Percentiles rank a stretch among this genome's conserved stretches.
These are phyloP conservation scores for Prunus mira DNA, from an alignment of 306 rosid species.

Conservation along the genomic window DNA sequence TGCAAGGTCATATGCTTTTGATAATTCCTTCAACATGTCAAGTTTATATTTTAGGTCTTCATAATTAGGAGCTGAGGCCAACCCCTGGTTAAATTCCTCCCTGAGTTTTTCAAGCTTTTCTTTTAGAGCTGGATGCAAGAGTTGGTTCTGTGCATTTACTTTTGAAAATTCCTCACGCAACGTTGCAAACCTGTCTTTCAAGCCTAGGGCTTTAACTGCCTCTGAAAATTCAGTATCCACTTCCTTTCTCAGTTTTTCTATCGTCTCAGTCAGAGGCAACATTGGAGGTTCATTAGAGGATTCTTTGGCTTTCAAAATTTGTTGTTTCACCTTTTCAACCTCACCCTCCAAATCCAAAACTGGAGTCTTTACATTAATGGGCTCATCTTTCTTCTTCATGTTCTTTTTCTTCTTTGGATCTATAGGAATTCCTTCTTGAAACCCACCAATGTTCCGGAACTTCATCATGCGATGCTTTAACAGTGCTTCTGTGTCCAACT, in stretches of 20 bases:
- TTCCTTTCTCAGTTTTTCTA: constrained; percentile 56
- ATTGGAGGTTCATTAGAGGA: constrained; percentile 43
- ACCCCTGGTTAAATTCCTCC: constrained; percentile 48
- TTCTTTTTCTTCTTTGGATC: constrained; percentile 57
- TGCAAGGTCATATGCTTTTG: constrained; percentile 41
- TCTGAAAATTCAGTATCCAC: constrained; percentile 55
- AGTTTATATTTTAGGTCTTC: constrained; percentile 50
- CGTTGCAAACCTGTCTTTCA: constrained; percentile 46
- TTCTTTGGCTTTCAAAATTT: constrained; percentile 42
- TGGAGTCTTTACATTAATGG: constrained; percentile 29
- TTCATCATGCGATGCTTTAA: constrained; percentile 68
- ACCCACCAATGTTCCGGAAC: constrained; percentile 79
- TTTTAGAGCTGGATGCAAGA: constrained; percentile 47
- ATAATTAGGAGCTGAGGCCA: constrained; percentile 60
- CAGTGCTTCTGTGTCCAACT: constrained; percentile 58
- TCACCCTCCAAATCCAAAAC: constrained; percentile 48
- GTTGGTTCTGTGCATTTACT: constrained; percentile 44
- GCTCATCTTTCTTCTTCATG: constrained; percentile 71
- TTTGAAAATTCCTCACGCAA: constrained; percentile 54
- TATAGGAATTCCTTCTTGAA: constrained; percentile 69
- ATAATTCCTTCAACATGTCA: constrained; percentile 58
- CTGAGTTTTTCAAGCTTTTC: constrained; percentile 58
- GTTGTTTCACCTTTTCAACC: constrained; percentile 54
- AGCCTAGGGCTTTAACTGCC: constrained; percentile 59
- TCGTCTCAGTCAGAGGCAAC: constrained; percentile 45